A percentile compares a stretch with the other conserved stretches of the same genome.
Evolutionary conservation across 2,329 filamentous ascomycete species (phyloP).

Genomic region (Penicillium italicum): DNA sequence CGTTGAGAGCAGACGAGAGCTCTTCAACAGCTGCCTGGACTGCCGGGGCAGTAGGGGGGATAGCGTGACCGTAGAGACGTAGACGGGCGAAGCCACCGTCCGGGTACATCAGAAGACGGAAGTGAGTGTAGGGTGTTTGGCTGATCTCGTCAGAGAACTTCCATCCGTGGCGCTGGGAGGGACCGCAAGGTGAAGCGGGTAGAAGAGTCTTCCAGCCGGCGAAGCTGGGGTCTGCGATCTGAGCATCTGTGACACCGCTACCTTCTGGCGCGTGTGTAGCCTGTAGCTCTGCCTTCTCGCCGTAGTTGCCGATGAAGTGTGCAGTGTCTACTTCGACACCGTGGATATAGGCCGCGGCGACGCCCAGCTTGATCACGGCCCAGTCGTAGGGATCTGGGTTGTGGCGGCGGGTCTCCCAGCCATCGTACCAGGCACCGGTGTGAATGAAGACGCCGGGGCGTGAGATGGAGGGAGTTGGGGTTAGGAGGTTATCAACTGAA

Average conservation of each 20-base stretch:
- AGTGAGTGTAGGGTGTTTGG: constrained; percentile 39
- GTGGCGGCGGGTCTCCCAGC: constrained; percentile 62
- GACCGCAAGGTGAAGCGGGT: constrained; percentile 38
- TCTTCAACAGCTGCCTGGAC: constrained; percentile 30
- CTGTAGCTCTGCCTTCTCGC: constrained; percentile 42
- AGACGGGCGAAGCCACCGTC: constrained; percentile 46
- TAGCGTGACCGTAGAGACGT: constrained; percentile 42
- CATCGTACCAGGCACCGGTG: constrained; percentile 62
- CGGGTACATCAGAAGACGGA: constrained; percentile 45
- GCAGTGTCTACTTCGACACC: constrained; percentile 47
- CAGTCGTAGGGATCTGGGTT: constrained; percentile 58
- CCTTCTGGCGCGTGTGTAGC: constrained; percentile 27
- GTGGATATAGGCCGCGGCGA: constrained; percentile 40
- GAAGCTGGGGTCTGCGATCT: constrained; percentile 34
- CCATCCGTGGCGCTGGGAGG: constrained; percentile 44
- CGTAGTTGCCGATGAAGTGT: constrained; percentile 47
- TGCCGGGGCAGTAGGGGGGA: constrained; percentile 29
- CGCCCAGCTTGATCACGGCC: constrained; percentile 58
- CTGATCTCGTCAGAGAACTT: constrained; percentile 25
- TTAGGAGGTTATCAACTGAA: constrained; percentile 56
- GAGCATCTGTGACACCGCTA: constrained; percentile 24
- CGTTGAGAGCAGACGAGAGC: constrained; percentile 41
- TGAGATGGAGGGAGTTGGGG: constrained; percentile 53
- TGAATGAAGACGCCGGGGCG: constrained; percentile 58
- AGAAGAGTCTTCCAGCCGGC: constrained; percentile 41